Evolutionary conservation across 805 yeast species (phyloP).

Genomic region (Candida namnaoensis): DNA sequence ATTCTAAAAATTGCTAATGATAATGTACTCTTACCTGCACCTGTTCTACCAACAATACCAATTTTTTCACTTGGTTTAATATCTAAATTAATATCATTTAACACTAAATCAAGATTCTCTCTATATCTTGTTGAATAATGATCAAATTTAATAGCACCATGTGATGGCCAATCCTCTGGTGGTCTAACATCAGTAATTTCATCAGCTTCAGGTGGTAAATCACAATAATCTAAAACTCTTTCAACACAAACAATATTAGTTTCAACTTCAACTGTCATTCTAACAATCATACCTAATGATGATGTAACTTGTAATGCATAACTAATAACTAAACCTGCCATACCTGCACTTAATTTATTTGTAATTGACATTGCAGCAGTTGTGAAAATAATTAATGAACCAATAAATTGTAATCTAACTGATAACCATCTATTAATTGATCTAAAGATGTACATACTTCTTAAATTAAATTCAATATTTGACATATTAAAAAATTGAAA

Average conservation of each 20-base stretch:
- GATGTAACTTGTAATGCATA: slow-evolving; percentile 92
- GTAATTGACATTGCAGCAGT: slow-evolving; percentile 66
- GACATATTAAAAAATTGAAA: slow-evolving; percentile 56
- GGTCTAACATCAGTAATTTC: slow-evolving; percentile 63
- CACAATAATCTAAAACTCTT: slow-evolving; percentile 82
- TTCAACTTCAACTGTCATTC: slow-evolving; percentile 98
- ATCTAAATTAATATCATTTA: slow-evolving; percentile 55
- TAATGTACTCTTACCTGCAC: slow-evolving; percentile 89
- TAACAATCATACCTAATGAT: slow-evolving; percentile 91
- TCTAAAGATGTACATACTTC: slow-evolving; percentile 37
- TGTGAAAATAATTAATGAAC: slow-evolving; percentile 79
- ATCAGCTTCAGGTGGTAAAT: slow-evolving; percentile 81
- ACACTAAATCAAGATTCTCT: slow-evolving; percentile 69
- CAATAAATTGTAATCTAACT: slow-evolving; percentile 84
- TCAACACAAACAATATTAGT: slow-evolving; percentile 96
- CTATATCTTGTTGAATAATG: slow-evolving; percentile 82
- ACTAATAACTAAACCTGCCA: slow-evolving; percentile 88
- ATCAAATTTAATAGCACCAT: slow-evolving; percentile 59
- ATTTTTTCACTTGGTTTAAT: slow-evolving; percentile 74
- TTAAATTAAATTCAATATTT: slow-evolving; percentile 78
- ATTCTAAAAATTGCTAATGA: slow-evolving; percentile 80
- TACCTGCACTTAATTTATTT: slow-evolving; percentile 73
- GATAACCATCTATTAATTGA: slow-evolving; percentile 95
- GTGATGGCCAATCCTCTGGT: slow-evolving; percentile 59
- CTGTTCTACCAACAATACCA: slow-evolving; percentile 96